Base-by-base conservation (phyloP, 1,284 basidiomycete genomes). In the Xerocomus nothofagi region DNA sequence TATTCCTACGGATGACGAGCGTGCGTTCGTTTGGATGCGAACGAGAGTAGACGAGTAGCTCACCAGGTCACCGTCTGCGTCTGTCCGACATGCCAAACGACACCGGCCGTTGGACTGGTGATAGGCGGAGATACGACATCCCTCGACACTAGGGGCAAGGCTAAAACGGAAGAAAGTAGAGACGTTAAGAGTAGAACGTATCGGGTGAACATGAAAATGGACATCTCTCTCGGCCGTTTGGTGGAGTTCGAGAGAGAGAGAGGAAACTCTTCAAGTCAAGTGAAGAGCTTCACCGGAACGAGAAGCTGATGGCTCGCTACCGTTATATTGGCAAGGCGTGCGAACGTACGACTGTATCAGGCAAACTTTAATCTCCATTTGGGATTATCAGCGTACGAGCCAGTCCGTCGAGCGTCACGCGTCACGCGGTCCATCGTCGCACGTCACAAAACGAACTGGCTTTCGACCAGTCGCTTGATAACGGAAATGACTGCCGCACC, bases 41-140 rank as follows among this genome's bases (percentile, higher is more conserved):
- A 14, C 15, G 14, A 39, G 26, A 29, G 10, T 31, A 23, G n/a
- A 21, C 0, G 21, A 11, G 38, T 2, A 24, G 56, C 77, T 42
- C 57, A 84, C 83, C 83, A 86, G 15, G 78, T 81, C 52, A 86
- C 82, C 3, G 70, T 77, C 52, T 78, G 70, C 3, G 60, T 70
- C 18, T 75, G 58, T 11, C 82, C 81, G 24, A 78, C 73, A 27
- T 67, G 63, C 84, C 84, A 86, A 15, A 79, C 68, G 3, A 79
- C 76, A 11, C 57, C 55, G 3, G 71, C 70, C 20, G 70, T 73
- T n/a, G 84, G 84, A 50, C 62, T 75, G 15, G 75, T 80, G 63
- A 86, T 79, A 29, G 72, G 76, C 1, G 84, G 84, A 30, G 59
- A 69, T 30, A 77, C 74, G 15, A 83, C 81, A 52, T 81, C 79